Base-by-base conservation (phyloP, 345 rosid species). In the Eucalyptus leucophloia region DNA sequence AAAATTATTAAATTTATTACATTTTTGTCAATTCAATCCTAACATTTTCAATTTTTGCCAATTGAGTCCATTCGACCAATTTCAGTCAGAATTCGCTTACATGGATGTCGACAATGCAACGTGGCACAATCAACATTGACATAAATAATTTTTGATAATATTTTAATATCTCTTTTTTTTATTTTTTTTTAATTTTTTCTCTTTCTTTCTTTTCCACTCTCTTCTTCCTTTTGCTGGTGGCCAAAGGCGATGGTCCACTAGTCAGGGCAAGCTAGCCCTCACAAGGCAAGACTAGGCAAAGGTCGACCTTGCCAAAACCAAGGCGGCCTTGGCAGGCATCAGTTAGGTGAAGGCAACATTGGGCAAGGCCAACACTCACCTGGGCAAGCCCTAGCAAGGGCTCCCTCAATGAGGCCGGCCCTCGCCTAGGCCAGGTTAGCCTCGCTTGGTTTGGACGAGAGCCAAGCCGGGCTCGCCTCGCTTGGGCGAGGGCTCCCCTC, bases 251-350 rank as follows among this genome's bases (percentile, higher is more conserved):
- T 51, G 23, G 23, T 0, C 56, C 23, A 51, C 9, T 0, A 3
- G 0, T 18, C 56, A 51, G 18, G 23, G 9, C 56, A 53, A 53
- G 24, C 58, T 53, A 19, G 58, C 24, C 56, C 24, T 53, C 10
- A 0, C 5, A 0, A 53, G 10, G 58, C 0, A 10, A 53, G 58
- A 53, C 24, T 53, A 0, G 2, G 5, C 0, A 2, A 53, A 19
- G 24, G 24, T 53, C 1, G 0, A 2, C 58, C 58, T 53, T 0
- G 24, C 24, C 58, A 24, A 53, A 53, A 10, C 24, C 0, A 53
- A 0, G 5, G 24, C 0, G 0, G 0, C 24, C 24, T 53, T 53
- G 10, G 2, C 2, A 0, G 0, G 1, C 58, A 19, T 53, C 24
- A 0, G 0, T 53, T 53, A 53, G 58, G 58, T 19, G 58, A 19